phyloP scores from a whole-genome alignment of 495 filamentous ascomycete species.

The Xylaria sp. region DNA sequence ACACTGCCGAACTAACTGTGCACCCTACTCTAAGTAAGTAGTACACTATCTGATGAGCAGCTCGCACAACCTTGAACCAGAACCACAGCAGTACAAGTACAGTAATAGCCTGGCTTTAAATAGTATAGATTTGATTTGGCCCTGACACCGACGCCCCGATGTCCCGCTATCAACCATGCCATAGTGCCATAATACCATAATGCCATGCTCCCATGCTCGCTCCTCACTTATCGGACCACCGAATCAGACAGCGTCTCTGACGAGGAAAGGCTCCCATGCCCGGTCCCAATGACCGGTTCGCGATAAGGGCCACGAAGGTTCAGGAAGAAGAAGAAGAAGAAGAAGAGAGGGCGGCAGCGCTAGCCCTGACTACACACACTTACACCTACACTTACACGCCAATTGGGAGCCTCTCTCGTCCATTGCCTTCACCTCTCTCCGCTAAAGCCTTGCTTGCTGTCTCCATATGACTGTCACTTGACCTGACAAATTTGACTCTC shows the following conservation, averaged over 20 bases:
- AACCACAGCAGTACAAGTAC: neutral
- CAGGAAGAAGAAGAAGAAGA: too few species aligned
- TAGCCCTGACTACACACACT: slow-evolving; percentile 16
- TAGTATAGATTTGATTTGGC: slow-evolving; percentile 9
- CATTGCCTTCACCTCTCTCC: slow-evolving; percentile 16
- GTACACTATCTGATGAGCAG: neutral
- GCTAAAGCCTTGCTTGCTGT: slow-evolving; percentile 18
- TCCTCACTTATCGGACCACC: slow-evolving; percentile 25
- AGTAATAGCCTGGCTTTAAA: slow-evolving; percentile 18
- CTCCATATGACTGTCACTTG: slow-evolving; percentile 21
- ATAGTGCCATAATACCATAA: neutral
- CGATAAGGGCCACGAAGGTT: slow-evolving; percentile 24
- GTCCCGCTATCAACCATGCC: slow-evolving; percentile 16
- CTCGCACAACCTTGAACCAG: neutral
- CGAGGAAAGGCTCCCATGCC: slow-evolving; percentile 24
- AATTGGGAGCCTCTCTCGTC: slow-evolving; percentile 23
- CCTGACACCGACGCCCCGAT: slow-evolving; percentile 11
- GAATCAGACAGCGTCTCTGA: slow-evolving; percentile 22
- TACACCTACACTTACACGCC: slow-evolving; percentile 31
- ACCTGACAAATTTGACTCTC: slow-evolving; percentile 23
- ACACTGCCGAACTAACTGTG: neutral
- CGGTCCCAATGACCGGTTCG: slow-evolving; percentile 17
- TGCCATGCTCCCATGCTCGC: slow-evolving; percentile 9
- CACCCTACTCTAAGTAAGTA: neutral
- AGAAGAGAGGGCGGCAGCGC: slow-evolving; percentile 9